Evolutionary conservation across 805 yeast species (phyloP), one percentile per base, ranked within the genome.

Genomic region (Ogataea trehaloabstinens): DNA sequence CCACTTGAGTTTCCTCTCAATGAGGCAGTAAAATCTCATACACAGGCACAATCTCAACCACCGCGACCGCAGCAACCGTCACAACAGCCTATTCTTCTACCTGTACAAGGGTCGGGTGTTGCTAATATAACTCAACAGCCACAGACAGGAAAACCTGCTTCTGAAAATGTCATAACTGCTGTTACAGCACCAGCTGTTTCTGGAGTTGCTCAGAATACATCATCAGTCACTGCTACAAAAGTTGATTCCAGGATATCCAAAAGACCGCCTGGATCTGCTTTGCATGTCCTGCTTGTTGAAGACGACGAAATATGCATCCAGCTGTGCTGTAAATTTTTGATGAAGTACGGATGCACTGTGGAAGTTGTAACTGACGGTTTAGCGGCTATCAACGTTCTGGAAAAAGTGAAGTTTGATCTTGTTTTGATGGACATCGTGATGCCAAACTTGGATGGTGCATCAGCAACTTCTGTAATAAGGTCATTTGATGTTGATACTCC

Each of bases 341-440:
- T 78, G 56, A 85, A 87, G 54, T 88, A 85, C 58, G 97, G 97
- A 0, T 90, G 96, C 60, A 80, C 88, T 11, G 96, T 91, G 4
- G 91, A 93, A 33, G 87, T 89, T 15, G 97, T 87, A 0, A 83
- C 88, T 4, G 97, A 91, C 64, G 99, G 99, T 0, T 64, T 91
- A 8, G 81, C 86, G 24, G 96, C 96, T 3, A 88, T 93, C 31
- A 74, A 80, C 24, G 82, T 80, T 0, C 76, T 85, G 21, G 90
- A 82, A 55, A 76, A 78, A 35, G 76, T 77, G 24, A 76, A 81
- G 50, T 85, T 80, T 53, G 95, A 84, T 61, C 65, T 85, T 42
- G 91, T 85, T 1, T 60, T 85, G 31, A 85, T 85, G 95, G 95
- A 85, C 63, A 85, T 85, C 37, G 91, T 85, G 17, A 85, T 85